Evolutionary conservation across 495 filamentous ascomycete genomes (phyloP), one percentile per base, ranked within the genome.

Genomic region (Aspergillus kassunensis): DNA sequence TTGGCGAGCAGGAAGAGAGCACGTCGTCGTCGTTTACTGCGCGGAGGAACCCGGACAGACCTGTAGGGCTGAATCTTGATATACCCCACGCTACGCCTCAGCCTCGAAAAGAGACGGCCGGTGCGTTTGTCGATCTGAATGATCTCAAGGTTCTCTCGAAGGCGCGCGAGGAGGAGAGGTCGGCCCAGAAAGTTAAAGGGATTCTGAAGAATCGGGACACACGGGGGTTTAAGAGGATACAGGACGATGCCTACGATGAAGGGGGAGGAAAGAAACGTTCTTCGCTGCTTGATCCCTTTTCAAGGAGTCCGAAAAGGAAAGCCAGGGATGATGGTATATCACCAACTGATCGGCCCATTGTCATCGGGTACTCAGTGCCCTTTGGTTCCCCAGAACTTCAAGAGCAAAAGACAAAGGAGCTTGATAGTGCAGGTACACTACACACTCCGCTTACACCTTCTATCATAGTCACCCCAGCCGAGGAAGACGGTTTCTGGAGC

Each of bases 311-410:
- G 23, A 61, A 44, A 16, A 64, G 61, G 47, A 64, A 54, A 20
- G 31, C 39, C 36, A 65, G 72, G 44, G 51, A 67, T n/a, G 87
- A 85, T 19, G 44, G 44, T 33, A 68, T 96, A 3, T 92, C 89
- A 5, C 90, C 90, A 0, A 83, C 76, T 5, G 85, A 89, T 57
- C 70, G 86, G 21, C 80, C 86, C 12, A 90, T 96, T 35, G 75
- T 88, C 57, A 95, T 96, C 51, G 90, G 89, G 0, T 79, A 95
- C 7, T 79, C 78, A 3, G 79, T 93, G 25, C 85, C 88, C 10
- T 76, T 76, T 6, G 75, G 80, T 25, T 62, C 85, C 3, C 66
- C 75, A 2, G 70, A 74, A 27, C 63, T 66, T 18, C 50, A 61
- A 34, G 51, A 64, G 55, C 57, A 65, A 20, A 49, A 54, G 21